Evolutionary conservation across 164 flowering plant species (phyloP).

Genomic region (Stephania cephalantha): DNA sequence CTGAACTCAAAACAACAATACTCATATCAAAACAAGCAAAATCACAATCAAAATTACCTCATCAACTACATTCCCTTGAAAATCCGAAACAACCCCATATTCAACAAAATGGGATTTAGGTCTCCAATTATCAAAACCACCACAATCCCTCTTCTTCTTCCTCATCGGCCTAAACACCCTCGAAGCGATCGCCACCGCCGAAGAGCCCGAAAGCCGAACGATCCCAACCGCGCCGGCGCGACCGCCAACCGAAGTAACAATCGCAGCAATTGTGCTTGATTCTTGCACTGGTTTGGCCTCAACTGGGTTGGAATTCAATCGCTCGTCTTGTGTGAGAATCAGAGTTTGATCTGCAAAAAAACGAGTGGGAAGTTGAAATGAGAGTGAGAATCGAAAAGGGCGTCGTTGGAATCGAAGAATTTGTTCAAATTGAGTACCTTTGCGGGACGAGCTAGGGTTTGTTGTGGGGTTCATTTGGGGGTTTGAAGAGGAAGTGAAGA

Average conservation of each 20-base stretch:
- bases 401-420: not conserved
- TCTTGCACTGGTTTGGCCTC: constrained; percentile 6
- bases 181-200: constrained; percentile 55
- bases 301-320: constrained; percentile 17
- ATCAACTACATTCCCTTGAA: constrained; percentile 57
- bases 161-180: constrained; percentile 49
- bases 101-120: constrained; percentile 86
- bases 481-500: constrained; percentile 16
- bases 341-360: constrained; percentile 22
- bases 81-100: constrained; percentile 74
- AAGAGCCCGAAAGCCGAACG: constrained; percentile 76
- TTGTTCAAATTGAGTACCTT: constrained; percentile 6
- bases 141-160: constrained; percentile 31
- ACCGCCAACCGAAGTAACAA: constrained; percentile 85
- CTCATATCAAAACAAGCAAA: not conserved
- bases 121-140: constrained; percentile 33
- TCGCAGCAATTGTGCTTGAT: constrained; percentile 76
- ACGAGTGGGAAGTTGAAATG: not conserved
- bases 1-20: too few relatives aligned
- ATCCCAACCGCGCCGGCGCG: constrained; percentile 87
- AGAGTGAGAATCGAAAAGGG: not conserved
- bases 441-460: constrained; percentile 14
- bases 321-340: constrained; percentile 40
- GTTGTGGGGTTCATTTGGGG: constrained; percentile 15
- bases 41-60: constrained; percentile 42